Evolutionary conservation across 192 early-diverging fungal species (phyloP).

Genomic region (Paraglomus brasilianum): DNA sequence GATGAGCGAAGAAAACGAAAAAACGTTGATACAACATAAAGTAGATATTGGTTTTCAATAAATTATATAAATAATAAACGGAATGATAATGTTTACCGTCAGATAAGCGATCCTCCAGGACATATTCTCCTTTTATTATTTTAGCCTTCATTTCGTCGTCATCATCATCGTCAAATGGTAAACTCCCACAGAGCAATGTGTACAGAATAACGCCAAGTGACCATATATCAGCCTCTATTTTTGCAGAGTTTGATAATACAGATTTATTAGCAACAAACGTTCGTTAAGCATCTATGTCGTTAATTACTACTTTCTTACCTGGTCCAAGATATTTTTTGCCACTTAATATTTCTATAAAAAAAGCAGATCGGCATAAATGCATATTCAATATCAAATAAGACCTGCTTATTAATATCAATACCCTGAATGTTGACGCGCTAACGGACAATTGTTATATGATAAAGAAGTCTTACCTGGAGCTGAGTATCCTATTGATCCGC

Average conservation of each 20-base stretch:
- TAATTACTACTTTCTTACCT: constrained; percentile 41
- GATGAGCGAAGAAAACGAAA: background rate
- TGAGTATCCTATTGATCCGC: constrained; percentile 70
- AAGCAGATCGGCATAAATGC: too few species aligned
- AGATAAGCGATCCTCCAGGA: constrained; percentile 57
- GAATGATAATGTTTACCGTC: constrained; percentile 42
- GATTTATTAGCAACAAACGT: background rate
- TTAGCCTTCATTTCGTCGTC: constrained; percentile 67
- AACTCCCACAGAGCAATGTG: constrained; percentile 77
- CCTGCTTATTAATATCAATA: constrained; percentile 10
- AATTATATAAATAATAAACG: background rate
- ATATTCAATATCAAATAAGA: constrained; percentile 19
- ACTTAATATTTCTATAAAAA: constrained; percentile 62
- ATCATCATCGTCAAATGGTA: constrained; percentile 82
- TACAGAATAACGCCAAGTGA: constrained; percentile 92
- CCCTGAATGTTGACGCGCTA: background rate
- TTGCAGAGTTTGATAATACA: constrained; percentile 37
- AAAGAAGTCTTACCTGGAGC: constrained; percentile 58
- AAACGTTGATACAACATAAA: background rate
- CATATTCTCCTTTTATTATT: constrained; percentile 72
- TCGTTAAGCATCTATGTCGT: too few species aligned
- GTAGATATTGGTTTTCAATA: background rate
- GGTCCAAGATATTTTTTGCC: constrained; percentile 78
- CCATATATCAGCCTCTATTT: constrained; percentile 84
- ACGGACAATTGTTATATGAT: background rate